These are phyloP conservation scores for Acanthamoeba triangularis DNA, from an alignment of 208 protist genomes.

Conservation along the genomic window DNA sequence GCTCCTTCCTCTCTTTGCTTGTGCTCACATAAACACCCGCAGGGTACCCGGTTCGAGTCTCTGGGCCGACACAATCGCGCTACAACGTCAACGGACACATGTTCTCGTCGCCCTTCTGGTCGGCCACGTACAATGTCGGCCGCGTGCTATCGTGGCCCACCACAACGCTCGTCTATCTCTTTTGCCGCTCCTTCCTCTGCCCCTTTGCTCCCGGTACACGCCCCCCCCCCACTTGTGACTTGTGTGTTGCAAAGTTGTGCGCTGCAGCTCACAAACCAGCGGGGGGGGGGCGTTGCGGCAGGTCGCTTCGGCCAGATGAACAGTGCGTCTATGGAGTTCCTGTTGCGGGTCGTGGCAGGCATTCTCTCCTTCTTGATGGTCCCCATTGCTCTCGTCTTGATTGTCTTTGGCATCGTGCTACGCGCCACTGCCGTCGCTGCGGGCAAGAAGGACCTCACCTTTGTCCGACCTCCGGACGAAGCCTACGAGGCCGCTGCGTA, in stretches of 20 bases:
- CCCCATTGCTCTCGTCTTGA: slow-evolving; percentile 15
- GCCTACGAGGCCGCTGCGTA: not conserved
- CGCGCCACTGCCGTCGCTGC: not conserved
- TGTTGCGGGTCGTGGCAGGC: not conserved
- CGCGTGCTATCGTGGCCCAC: slow-evolving; percentile 16
- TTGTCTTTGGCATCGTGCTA: not conserved
- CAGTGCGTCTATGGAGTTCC: not conserved
- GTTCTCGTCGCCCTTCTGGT: slow-evolving; percentile 22
- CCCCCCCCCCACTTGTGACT: not conserved
- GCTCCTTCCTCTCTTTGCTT: not conserved
- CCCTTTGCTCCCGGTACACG: not conserved
- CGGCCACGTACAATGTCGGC: not conserved
- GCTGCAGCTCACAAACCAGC: not conserved
- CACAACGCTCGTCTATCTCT: not conserved
- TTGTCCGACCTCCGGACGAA: not conserved
- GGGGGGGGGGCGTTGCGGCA: not conserved
- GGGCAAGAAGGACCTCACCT: slow-evolving; percentile 62
- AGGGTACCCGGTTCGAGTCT: slow-evolving; percentile 35
- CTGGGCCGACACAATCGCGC: not conserved
- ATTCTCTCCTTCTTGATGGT: slow-evolving; percentile 8
- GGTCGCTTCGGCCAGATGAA: slow-evolving; percentile 53
- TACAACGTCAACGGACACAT: not conserved
- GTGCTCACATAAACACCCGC: not conserved
- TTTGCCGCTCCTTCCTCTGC: not conserved
- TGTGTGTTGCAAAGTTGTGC: not conserved